A percentile compares a stretch with the other conserved stretches of the same genome.
These are phyloP conservation scores for Suhomyces ambrosiae DNA, from an alignment of 1,139 yeast genomes.

Conservation along the genomic window DNA sequence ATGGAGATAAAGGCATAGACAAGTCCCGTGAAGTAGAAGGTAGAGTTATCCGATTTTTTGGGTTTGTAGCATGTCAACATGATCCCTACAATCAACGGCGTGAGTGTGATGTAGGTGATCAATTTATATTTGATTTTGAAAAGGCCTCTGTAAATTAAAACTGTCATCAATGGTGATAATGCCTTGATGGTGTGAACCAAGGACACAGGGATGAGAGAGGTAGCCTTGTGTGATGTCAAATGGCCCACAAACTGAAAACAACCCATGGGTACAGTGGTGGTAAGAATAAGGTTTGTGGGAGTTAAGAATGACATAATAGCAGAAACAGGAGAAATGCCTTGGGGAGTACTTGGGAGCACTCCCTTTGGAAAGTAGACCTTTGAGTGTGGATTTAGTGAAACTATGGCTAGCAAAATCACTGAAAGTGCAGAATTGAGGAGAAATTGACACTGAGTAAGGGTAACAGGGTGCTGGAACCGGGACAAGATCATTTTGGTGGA, in stretches of 20 bases:
- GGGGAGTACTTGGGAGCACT: constrained; percentile 45
- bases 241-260: constrained; percentile 89
- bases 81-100: constrained; percentile 81
- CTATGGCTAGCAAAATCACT: constrained; percentile 28
- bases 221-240: constrained; percentile 85
- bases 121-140: constrained; percentile 58
- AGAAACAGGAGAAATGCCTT: constrained; percentile 23
- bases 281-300: constrained; percentile 57
- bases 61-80: constrained; percentile 72
- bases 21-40: constrained; percentile 59
- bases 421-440: constrained; percentile 63
- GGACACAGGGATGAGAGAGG: constrained; percentile 85
- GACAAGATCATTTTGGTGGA: constrained; percentile 75
- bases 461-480: constrained; percentile 73
- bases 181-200: constrained; percentile 92
- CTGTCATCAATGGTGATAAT: constrained; percentile 84
- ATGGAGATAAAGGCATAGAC: constrained; percentile 77
- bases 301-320: constrained; percentile 41
- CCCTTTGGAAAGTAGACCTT: constrained; percentile 54
- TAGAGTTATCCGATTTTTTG: constrained; percentile 26
- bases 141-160: constrained; percentile 67
- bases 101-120: constrained; percentile 74
- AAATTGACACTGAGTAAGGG: constrained; percentile 85
- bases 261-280: constrained; percentile 89
- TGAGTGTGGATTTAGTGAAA: constrained; percentile 11